Evolutionary conservation across 1,284 basidiomycete species (phyloP).

Genomic region (Athelia psychrophila): DNA sequence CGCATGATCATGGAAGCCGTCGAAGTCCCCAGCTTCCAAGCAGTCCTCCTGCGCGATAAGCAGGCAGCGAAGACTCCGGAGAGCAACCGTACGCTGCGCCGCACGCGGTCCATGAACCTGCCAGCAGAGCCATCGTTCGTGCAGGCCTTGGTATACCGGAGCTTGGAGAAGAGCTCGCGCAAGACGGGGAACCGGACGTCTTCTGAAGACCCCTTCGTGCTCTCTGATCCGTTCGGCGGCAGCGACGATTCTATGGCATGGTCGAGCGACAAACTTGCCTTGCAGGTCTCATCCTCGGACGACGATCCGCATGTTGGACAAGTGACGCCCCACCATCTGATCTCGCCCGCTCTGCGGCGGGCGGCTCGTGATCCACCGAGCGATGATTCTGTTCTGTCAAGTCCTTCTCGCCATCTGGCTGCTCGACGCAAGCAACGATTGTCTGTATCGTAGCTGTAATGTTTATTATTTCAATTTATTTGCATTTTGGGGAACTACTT

Average conservation of each 20-base stretch:
- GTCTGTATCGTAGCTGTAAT: background rate
- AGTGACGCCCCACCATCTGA: conserved; percentile 64
- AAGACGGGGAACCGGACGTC: background rate
- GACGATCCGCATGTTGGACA: conserved; percentile 60
- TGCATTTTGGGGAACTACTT: too few relatives aligned
- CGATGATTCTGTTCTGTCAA: conserved; percentile 40
- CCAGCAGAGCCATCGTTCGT: background rate
- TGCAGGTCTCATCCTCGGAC: conserved; percentile 47
- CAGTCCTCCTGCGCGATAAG: conserved; percentile 17
- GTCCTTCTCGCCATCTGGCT: conserved; percentile 39
- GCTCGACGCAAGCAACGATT: conserved; percentile 28
- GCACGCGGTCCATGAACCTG: background rate
- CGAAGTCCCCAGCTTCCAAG: conserved; percentile 40
- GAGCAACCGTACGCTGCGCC: background rate
- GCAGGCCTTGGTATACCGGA: background rate
- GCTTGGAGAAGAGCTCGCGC: background rate
- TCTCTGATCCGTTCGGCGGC: conserved; percentile 22
- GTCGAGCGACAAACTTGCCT: conserved; percentile 8
- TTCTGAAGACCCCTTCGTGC: conserved; percentile 16
- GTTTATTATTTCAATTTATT: too few relatives aligned
- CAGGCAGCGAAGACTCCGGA: background rate
- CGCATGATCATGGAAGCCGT: conserved; percentile 53
- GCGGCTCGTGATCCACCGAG: conserved; percentile 33
- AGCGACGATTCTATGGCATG: conserved; percentile 27
- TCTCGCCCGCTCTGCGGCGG: conserved; percentile 55